Base-by-base conservation (phyloP, 768 basidiomycete species). In the Krasilnikovozyma curviuscula region DNA sequence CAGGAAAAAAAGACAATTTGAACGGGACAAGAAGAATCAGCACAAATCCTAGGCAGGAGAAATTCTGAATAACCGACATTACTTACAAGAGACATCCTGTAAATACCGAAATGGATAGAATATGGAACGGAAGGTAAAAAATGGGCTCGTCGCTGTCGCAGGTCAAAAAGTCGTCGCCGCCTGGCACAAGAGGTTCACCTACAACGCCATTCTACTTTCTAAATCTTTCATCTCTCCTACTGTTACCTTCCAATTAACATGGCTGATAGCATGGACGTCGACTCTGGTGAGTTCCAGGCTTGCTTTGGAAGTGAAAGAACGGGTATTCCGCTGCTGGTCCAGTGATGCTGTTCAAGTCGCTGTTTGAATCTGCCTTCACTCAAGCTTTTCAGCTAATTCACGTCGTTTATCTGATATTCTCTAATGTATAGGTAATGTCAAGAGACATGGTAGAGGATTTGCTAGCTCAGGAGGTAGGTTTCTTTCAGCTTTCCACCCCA, bases 61-160 rank as follows among this genome's bases (percentile, higher is more conserved):
- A n/a, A n/a, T n/a, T n/a, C n/a, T n/a, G n/a, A n/a, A n/a, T n/a
- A n/a, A n/a, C n/a, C n/a, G n/a, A n/a, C 16, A 1, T 8, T 19
- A 42, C 48, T 25, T 27, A 49, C 48, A 35, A 49, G 35, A 29
- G 48, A 49, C 48, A 49, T 49, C 31, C 25, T 32, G 28, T 44
- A n/a, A n/a, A n/a, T n/a, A n/a, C n/a, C n/a, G n/a, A n/a, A n/a
- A n/a, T n/a, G n/a, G n/a, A n/a, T n/a, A n/a, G n/a, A n/a, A n/a
- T n/a, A n/a, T n/a, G n/a, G 32, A 23, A 28, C 16, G 28, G 34
- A 34, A 28, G 32, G 19, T 6, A 24, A 14, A 35, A 18, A 25
- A 29, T 23, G 16, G 21, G n/a, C 14, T n/a, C 5, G 13, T 38
- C 24, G 43, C 8, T 4, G n/a, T 14, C n/a, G 43, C 23, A 23